phyloP scores from a whole-genome alignment of 1,284 basidiomycete species.

The Trichosporon inkin region DNA sequence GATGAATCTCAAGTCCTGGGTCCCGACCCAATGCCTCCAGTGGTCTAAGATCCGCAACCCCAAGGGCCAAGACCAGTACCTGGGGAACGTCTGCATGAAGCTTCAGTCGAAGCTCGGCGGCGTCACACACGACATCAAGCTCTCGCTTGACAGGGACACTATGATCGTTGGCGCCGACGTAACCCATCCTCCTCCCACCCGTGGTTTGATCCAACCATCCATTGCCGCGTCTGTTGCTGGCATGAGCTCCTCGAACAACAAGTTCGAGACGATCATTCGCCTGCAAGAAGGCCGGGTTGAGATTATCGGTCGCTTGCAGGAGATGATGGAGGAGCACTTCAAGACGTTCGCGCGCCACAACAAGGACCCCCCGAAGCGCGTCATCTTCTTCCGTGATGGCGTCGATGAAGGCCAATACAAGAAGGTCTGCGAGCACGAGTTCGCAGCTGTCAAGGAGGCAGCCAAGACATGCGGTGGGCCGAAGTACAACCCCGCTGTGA shows the following conservation, averaged over 20 bases:
- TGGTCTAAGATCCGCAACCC: constrained; percentile 44
- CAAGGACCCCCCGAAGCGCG: constrained; percentile 44
- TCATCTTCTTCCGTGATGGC: constrained; percentile 54
- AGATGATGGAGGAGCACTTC: constrained; percentile 38
- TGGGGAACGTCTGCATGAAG: constrained; percentile 48
- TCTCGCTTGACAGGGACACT: constrained; percentile 42
- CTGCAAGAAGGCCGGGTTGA: constrained; percentile 51
- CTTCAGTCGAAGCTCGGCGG: constrained; percentile 54
- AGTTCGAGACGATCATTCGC: constrained; percentile 48
- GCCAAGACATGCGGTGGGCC: constrained; percentile 29
- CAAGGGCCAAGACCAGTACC: constrained; percentile 52
- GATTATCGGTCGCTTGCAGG: constrained; percentile 33
- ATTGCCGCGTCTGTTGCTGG: constrained; percentile 53
- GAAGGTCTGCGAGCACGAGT: constrained; percentile 49
- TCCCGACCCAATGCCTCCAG: constrained; percentile 48
- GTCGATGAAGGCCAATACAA: constrained; percentile 54
- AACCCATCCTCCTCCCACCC: constrained; percentile 26
- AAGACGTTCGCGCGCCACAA: constrained; percentile 35
- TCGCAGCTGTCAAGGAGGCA: constrained; percentile 33
- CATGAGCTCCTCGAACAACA: constrained; percentile 43
- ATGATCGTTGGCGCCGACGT: constrained; percentile 53
- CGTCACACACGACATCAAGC: constrained; percentile 46
- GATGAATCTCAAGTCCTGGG: constrained; percentile 22
- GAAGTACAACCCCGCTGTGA: constrained; percentile 46
- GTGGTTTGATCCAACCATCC: constrained; percentile 46